A percentile compares a stretch with the other conserved stretches of the same genome.
phyloP scores from a whole-genome alignment of 2,329 filamentous ascomycete genomes.

The Teratosphaeria zuluensis region DNA sequence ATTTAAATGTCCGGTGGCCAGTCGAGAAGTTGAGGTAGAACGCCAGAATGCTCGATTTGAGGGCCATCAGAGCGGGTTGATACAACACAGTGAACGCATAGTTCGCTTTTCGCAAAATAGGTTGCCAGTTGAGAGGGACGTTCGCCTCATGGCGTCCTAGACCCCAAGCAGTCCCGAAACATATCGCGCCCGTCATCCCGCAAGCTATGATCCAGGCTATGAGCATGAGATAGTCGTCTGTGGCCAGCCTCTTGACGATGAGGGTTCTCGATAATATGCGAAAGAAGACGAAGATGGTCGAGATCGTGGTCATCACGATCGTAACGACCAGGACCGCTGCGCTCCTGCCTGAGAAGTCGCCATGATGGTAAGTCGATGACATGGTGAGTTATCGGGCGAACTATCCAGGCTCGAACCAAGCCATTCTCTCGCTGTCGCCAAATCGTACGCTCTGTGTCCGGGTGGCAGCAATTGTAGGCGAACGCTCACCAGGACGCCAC shows the following conservation, averaged over 20 bases:
- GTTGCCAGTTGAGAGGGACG: conserved; percentile 43
- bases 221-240: conserved; percentile 75
- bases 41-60: conserved; percentile 83
- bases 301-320: conserved; percentile 56
- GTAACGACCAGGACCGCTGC: conserved; percentile 58
- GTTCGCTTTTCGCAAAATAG: conserved; percentile 46
- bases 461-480: neutral
- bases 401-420: neutral
- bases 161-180: conserved; percentile 53
- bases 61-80: conserved; percentile 81
- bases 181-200: conserved; percentile 57
- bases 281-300: conserved; percentile 64
- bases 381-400: neutral
- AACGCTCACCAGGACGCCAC: neutral
- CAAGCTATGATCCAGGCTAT: conserved; percentile 67
- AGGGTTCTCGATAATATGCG: conserved; percentile 63
- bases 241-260: conserved; percentile 61
- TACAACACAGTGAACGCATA: conserved; percentile 55
- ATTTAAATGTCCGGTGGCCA: conserved; percentile 65
- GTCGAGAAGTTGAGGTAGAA: conserved; percentile 81
- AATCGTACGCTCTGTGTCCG: neutral
- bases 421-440: neutral
- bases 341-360: conserved; percentile 22
- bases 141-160: conserved; percentile 58
- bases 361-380: conserved; percentile 10